Percentiles rank a stretch among this genome's conserved stretches.
These are phyloP conservation scores for Plectosphaerella cucumerina DNA, from an alignment of 2,329 filamentous ascomycete species.

Conservation along the genomic window DNA sequence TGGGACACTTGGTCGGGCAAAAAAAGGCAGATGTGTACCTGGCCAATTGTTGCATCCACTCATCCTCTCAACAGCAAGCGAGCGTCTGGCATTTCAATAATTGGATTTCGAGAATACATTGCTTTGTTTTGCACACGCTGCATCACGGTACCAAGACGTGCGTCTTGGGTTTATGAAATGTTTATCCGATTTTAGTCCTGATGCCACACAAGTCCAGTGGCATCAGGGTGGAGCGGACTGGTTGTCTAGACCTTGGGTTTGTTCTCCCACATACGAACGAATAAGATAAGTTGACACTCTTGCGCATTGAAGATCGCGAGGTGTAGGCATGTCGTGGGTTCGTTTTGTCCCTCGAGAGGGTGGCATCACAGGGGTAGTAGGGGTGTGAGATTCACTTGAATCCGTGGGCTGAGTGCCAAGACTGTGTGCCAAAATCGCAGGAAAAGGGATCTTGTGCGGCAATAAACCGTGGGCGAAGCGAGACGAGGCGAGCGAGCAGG, in stretches of 20 bases:
- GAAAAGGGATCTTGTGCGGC: not conserved
- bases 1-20: too few species aligned
- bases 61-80: not conserved
- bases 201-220: conserved; percentile 51
- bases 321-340: conserved; percentile 60
- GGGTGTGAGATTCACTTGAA: not conserved
- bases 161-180: conserved; percentile 25
- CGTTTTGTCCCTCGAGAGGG: conserved; percentile 1
- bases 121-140: not conserved
- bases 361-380: not conserved
- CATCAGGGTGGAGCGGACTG: conserved; percentile 63
- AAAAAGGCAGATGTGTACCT: too few species aligned
- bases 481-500: not conserved
- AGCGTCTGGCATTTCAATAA: not conserved
- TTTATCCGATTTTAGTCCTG: conserved; percentile 63
- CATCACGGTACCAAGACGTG: conserved; percentile 5
- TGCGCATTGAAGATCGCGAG: conserved; percentile 53
- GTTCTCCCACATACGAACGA: conserved; percentile 61
- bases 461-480: not conserved
- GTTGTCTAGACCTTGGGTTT: conserved; percentile 63
- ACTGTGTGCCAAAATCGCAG: too few species aligned
- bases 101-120: conserved; percentile 1
- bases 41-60: too few species aligned
- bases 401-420: not conserved
- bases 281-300: conserved; percentile 53